Base-by-base conservation (phyloP, 371 early-diverging fungal species). In the Dinochytrium kinnereticum region DNA sequence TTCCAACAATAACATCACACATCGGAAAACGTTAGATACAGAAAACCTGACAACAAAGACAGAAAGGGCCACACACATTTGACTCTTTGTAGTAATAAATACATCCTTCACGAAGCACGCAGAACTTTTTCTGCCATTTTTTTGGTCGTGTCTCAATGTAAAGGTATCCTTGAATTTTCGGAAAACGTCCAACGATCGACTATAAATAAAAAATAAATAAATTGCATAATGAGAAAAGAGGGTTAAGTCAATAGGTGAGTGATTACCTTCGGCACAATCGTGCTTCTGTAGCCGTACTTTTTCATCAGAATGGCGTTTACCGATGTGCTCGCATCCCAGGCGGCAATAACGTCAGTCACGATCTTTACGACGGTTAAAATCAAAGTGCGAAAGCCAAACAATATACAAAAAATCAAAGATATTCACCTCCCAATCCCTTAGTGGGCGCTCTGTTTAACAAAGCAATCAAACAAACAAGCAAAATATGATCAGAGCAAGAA, bases 401-500 rank as follows among this genome's bases (percentile, higher is more conserved):
- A 33, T 28, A 39, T 66, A 24, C 2, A 2, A 5, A 39, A 24
- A 28, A 21, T 13, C 30, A 34, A 59, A 33, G 28, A 44, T 65
- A 26, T 33, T 3, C 28, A 76, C 69, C 80, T 96, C 97, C 92
- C 94, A 96, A 74, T 94, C 92, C 30, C 93, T 85, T 33, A 97
- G 72, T 49, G 96, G 96, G 64, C 96, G 88, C 83, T 96, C 97
- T 81, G 51, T n/a, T 39, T 26, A 68, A 2, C 13, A 13, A 33
- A 37, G 2, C 19, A 51, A 44, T 50, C 38, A 86, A 68, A n/a
- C 24, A 59, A 37, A 33, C n/a, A 1, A 69, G 53, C 30, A 40
- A 50, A 53, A 24, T 34, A 31, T 28, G 10, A 50, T 2, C 15
- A 40, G 3, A 67, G 17, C 19, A 50, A 39, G 36, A 17, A 68